Evolutionary conservation across 1,284 basidiomycete species (phyloP).

Genomic region (Lentinula novae-zelandiae): DNA sequence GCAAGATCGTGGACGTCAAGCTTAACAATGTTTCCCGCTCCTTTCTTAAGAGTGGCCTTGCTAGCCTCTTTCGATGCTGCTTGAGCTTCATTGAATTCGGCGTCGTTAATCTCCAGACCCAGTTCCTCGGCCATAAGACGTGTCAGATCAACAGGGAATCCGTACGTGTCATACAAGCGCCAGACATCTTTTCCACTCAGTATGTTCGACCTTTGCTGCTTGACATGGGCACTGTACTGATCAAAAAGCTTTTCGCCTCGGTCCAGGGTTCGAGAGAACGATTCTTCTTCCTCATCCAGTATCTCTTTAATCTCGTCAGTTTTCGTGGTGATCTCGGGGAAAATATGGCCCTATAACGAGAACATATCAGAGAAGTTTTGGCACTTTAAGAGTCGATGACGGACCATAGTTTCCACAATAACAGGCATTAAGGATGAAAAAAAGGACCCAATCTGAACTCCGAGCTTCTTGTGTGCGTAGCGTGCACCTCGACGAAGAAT

Average conservation of each 20-base stretch:
- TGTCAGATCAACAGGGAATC: constrained; percentile 97
- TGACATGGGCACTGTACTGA: constrained; percentile 77
- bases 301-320: constrained; percentile 90
- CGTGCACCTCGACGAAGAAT: constrained; percentile 91
- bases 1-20: constrained; percentile 97
- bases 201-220: constrained; percentile 59
- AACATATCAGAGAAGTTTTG: constrained; percentile 12
- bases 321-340: constrained; percentile 91
- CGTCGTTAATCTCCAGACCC: constrained; percentile 81
- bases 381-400: constrained; percentile 18
- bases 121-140: constrained; percentile 97
- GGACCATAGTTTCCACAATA: constrained; percentile 85
- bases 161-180: constrained; percentile 97
- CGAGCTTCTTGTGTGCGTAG: constrained; percentile 94
- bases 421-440: constrained; percentile 92
- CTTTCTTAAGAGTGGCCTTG: constrained; percentile 76
- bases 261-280: constrained; percentile 94
- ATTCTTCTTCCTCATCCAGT: constrained; percentile 95
- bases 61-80: constrained; percentile 88
- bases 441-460: constrained; percentile 92
- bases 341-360: constrained; percentile 67
- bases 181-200: constrained; percentile 93
- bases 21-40: constrained; percentile 70
- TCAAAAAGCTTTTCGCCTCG: constrained; percentile 97
- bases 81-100: constrained; percentile 89